A percentile compares a stretch with the other conserved stretches of the same genome.
Evolutionary conservation across 805 yeast species (phyloP).

Genomic region (Saturnispora quitensis): DNA sequence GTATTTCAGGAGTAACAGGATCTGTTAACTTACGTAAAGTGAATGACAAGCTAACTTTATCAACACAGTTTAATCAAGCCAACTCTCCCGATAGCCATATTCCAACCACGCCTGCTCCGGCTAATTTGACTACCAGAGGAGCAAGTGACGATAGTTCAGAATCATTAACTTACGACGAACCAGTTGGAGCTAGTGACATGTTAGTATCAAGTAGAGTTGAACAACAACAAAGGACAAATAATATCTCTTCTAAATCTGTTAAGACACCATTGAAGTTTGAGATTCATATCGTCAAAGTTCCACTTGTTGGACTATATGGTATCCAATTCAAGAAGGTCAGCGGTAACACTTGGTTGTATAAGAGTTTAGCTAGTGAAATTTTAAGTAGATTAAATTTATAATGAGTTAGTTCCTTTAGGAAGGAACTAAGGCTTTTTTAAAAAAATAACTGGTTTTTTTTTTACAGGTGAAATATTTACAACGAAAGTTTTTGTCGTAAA

Average conservation of each 20-base stretch:
- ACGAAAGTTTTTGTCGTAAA: not conserved
- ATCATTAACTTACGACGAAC: constrained; percentile 46
- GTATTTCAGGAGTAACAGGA: constrained; percentile 31
- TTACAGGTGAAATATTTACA: not conserved
- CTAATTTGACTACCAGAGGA: constrained; percentile 27
- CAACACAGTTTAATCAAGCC: constrained; percentile 29
- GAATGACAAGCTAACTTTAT: constrained; percentile 28
- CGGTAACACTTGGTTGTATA: constrained; percentile 94
- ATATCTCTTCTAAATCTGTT: constrained; percentile 4
- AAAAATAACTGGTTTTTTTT: not conserved
- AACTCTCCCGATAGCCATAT: constrained; percentile 26
- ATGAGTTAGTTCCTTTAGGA: constrained; percentile 5
- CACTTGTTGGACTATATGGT: constrained; percentile 83
- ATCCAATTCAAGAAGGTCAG: constrained; percentile 88
- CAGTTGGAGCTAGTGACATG: constrained; percentile 44
- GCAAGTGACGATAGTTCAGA: constrained; percentile 47
- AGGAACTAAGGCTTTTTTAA: not conserved
- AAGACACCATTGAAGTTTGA: constrained; percentile 77
- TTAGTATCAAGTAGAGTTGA: constrained; percentile 50
- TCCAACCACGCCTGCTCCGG: constrained; percentile 33
- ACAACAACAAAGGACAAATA: constrained; percentile 28
- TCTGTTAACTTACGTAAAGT: constrained; percentile 24
- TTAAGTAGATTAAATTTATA: constrained; percentile 61
- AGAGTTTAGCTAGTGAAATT: constrained; percentile 80
- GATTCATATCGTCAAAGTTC: constrained; percentile 85